A percentile compares a stretch with the other conserved stretches of the same genome.
Evolutionary conservation across 257 asterid species (phyloP).

Genomic region (Penstemon eatonii): DNA sequence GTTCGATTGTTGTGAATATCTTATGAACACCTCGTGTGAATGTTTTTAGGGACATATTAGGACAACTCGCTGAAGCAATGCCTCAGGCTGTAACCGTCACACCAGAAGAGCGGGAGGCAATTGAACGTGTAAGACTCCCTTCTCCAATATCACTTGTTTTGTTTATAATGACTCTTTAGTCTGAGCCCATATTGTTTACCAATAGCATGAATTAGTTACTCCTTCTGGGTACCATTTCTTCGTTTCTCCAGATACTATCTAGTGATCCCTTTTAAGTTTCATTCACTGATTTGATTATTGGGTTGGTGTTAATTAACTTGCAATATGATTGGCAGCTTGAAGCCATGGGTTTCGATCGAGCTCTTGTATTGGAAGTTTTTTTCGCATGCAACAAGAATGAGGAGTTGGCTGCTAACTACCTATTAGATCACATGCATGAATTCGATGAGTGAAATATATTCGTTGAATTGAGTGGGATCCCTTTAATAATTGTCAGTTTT

Average conservation of each 20-base stretch:
- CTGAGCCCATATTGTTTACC: too few relatives aligned
- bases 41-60: constrained; percentile 55
- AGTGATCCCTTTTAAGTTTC: background rate
- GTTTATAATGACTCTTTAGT: too few relatives aligned
- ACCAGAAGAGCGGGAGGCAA: constrained; percentile 87
- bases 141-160: background rate
- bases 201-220: too few relatives aligned
- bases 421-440: constrained; percentile 85
- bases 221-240: too few relatives aligned
- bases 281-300: background rate
- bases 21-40: background rate
- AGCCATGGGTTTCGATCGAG: constrained; percentile 87
- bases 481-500: constrained; percentile 10
- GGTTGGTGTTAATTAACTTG: background rate
- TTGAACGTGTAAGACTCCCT: constrained; percentile 66
- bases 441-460: constrained; percentile 57
- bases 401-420: constrained; percentile 90
- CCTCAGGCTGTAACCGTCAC: constrained; percentile 88
- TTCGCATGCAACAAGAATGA: constrained; percentile 95
- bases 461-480: constrained; percentile 6
- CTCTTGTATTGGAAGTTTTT: constrained; percentile 67
- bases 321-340: constrained; percentile 53
- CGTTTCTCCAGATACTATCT: background rate
- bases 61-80: constrained; percentile 74
- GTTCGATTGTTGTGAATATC: background rate